phyloP scores from a whole-genome alignment of 257 asterid genomes.

The Hygrophila difformis region DNA sequence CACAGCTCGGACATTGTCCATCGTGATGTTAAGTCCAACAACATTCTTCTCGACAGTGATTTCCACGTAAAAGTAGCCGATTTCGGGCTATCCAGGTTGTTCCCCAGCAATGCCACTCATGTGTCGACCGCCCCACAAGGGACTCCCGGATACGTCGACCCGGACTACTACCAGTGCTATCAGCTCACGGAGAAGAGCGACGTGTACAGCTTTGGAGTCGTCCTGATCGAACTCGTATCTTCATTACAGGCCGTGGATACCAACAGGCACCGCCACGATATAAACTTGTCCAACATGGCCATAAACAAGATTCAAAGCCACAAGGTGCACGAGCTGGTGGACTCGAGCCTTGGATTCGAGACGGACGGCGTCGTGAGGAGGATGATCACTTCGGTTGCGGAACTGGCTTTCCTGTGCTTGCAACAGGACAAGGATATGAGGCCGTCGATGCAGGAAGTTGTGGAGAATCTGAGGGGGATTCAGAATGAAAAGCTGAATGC shows the following conservation, averaged over 20 bases:
- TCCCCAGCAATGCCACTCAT: constrained; percentile 60
- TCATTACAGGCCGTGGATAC: constrained; percentile 73
- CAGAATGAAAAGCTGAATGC: constrained; percentile 25
- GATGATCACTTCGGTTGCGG: constrained; percentile 45
- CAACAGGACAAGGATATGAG: constrained; percentile 60
- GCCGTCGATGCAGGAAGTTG: constrained; percentile 67
- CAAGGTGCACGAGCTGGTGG: constrained; percentile 58
- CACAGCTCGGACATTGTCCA: constrained; percentile 67
- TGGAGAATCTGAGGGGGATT: constrained; percentile 33
- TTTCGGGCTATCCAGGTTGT: constrained; percentile 64
- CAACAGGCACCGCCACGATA: constrained; percentile 54
- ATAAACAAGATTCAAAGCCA: constrained; percentile 54
- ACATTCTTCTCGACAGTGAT: constrained; percentile 57
- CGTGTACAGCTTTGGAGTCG: constrained; percentile 82
- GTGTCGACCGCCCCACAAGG: constrained; percentile 93
- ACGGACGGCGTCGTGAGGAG: constrained; percentile 27
- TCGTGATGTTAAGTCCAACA: constrained; percentile 75
- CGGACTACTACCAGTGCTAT: constrained; percentile 74
- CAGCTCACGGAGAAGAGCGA: constrained; percentile 73
- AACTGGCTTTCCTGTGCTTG: constrained; percentile 66
- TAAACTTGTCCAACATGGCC: constrained; percentile 70
- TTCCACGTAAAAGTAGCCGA: constrained; percentile 84
- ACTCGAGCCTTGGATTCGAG: constrained; percentile 42
- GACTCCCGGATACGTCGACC: constrained; percentile 85
- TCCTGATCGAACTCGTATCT: constrained; percentile 69